phyloP scores from a whole-genome alignment of 305 asterid species.

The Euphrasia arctica region DNA sequence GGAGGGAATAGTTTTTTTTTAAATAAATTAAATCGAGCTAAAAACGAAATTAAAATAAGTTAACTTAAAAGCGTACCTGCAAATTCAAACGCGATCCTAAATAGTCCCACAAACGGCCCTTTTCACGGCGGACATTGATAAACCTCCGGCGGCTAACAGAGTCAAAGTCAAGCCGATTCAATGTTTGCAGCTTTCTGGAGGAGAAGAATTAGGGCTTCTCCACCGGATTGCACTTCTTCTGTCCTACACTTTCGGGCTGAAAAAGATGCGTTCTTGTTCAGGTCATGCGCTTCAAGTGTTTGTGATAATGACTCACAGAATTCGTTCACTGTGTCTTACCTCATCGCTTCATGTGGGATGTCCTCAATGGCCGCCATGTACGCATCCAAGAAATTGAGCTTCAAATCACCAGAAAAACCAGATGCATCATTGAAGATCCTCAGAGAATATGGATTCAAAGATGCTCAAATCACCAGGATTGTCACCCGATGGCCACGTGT shows the following conservation, averaged over 20 bases:
- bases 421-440: constrained; percentile 19
- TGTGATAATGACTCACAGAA: neutral
- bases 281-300: constrained; percentile 8
- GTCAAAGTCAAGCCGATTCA: no score
- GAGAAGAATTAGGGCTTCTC: neutral
- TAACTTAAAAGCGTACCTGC: no score
- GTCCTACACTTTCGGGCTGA: neutral
- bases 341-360: constrained; percentile 30
- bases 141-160: no score
- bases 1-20: no score
- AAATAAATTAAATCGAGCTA: no score
- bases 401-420: constrained; percentile 20
- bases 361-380: constrained; percentile 25
- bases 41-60: no score
- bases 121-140: no score
- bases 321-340: constrained; percentile 24
- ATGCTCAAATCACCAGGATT: constrained; percentile 13
- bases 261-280: neutral
- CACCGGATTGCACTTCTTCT: neutral
- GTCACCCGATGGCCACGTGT: constrained; percentile 13
- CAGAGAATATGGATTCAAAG: constrained; percentile 24
- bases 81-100: no score
- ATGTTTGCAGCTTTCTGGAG: constrained; percentile 1
- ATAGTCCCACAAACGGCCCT: no score
- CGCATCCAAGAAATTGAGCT: constrained; percentile 21